Evolutionary conservation across 805 yeast genomes (phyloP).

Genomic region (Myxozyma nipponensis): DNA sequence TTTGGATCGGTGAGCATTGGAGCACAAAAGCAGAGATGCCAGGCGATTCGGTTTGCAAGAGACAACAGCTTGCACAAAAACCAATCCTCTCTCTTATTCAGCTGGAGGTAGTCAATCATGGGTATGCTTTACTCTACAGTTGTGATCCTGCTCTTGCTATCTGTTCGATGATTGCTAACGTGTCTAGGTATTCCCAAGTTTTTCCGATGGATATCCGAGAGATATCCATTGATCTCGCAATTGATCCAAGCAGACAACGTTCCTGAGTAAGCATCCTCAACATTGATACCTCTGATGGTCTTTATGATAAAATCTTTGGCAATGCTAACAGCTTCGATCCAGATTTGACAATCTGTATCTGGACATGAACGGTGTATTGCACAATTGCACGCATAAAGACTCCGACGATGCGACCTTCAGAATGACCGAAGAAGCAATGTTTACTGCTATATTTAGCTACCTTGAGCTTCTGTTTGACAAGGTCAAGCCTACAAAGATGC

Average conservation of each 20-base stretch:
- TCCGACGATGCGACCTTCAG: slow-evolving; percentile 60
- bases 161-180: too few species aligned
- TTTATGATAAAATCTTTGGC: background rate
- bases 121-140: too few species aligned
- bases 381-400: slow-evolving; percentile 84
- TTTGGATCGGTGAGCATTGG: too few species aligned
- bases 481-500: slow-evolving; percentile 78
- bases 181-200: slow-evolving; percentile 73
- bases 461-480: slow-evolving; percentile 89
- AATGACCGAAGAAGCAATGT: slow-evolving; percentile 86
- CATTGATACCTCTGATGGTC: background rate
- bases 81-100: too few species aligned
- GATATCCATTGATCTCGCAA: slow-evolving; percentile 97
- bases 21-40: too few species aligned
- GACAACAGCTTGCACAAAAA: too few species aligned
- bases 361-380: slow-evolving; percentile 97
- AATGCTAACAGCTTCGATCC: too few species aligned
- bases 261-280: slow-evolving; percentile 61
- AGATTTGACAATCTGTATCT: slow-evolving; percentile 85
- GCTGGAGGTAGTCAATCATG: too few species aligned
- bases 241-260: slow-evolving; percentile 73
- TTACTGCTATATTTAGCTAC: slow-evolving; percentile 85
- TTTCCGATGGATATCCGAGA: slow-evolving; percentile 92
- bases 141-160: too few species aligned
- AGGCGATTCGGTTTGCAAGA: too few species aligned